These are phyloP conservation scores for Salinomyces thailandicus DNA, from an alignment of 2,329 filamentous ascomycete genomes.

Conservation along the genomic window DNA sequence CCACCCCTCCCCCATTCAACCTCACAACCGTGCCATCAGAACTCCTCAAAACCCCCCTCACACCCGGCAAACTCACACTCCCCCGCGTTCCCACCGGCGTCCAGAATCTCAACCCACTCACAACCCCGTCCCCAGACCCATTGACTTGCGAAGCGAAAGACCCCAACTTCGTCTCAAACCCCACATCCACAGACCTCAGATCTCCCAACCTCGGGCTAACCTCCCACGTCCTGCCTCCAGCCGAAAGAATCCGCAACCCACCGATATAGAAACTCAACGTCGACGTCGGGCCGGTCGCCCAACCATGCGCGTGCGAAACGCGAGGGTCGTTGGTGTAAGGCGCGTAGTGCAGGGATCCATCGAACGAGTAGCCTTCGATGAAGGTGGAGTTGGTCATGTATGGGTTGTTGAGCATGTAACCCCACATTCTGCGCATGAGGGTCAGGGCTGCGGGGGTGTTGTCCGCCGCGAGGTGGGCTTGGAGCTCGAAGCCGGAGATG, in stretches of 20 bases:
- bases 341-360: slow-evolving; percentile 40
- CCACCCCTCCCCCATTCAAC: slow-evolving; percentile 17
- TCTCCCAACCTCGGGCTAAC: slow-evolving; percentile 37
- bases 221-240: slow-evolving; percentile 32
- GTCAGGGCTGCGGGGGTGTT: slow-evolving; percentile 32
- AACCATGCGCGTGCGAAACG: slow-evolving; percentile 42
- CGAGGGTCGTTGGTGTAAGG: slow-evolving; percentile 40
- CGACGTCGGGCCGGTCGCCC: slow-evolving; percentile 40
- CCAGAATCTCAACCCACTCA: slow-evolving; percentile 14
- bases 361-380: slow-evolving; percentile 40
- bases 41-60: slow-evolving; percentile 33
- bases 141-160: slow-evolving; percentile 28
- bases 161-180: slow-evolving; percentile 38
- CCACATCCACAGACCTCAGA: slow-evolving; percentile 33
- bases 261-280: slow-evolving; percentile 37
- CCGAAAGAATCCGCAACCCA: slow-evolving; percentile 31
- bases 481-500: slow-evolving; percentile 38
- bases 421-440: slow-evolving; percentile 40
- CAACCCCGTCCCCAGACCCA: slow-evolving; percentile 10
- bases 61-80: slow-evolving; percentile 22
- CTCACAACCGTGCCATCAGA: slow-evolving; percentile 19
- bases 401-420: slow-evolving; percentile 45
- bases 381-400: slow-evolving; percentile 45
- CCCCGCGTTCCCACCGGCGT: slow-evolving; percentile 26
- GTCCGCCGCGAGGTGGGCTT: slow-evolving; percentile 34